These are phyloP conservation scores for Rhizophagus clarus DNA, from an alignment of 192 early-diverging fungal genomes.

Conservation along the genomic window DNA sequence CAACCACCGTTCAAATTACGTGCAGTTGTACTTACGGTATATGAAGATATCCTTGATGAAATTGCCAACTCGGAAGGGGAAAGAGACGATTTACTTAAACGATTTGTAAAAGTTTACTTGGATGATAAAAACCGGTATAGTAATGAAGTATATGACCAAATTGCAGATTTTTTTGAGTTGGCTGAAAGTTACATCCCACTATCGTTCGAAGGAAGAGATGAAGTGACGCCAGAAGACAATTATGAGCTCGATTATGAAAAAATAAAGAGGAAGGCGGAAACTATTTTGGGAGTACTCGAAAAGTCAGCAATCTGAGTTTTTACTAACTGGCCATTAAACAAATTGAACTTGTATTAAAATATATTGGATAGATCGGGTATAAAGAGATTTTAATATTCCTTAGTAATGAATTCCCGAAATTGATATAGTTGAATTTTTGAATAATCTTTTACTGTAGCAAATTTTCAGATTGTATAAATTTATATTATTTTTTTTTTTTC, in stretches of 20 bases:
- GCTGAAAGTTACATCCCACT: not conserved
- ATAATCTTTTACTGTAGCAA: not conserved
- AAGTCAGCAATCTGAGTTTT: conserved; percentile 11
- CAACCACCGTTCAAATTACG: conserved; percentile 17
- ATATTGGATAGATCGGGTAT: not conserved
- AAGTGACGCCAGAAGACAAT: conserved; percentile 12
- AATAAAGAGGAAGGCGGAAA: conserved; percentile 15
- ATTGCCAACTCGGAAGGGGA: conserved; percentile 7
- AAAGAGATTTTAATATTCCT: not conserved
- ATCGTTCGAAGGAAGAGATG: conserved; percentile 2
- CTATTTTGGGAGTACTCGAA: conserved; percentile 9
- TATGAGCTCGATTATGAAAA: conserved; percentile 23
- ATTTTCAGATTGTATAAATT: not conserved
- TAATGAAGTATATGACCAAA: conserved; percentile 26
- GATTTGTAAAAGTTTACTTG: conserved; percentile 1
- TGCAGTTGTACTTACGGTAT: conserved; percentile 18
- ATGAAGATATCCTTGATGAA: conserved; percentile 13
- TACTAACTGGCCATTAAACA: conserved; percentile 4
- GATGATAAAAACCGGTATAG: not conserved
- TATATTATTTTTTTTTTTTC: not conserved
- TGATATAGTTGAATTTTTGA: not conserved
- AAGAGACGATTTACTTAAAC: conserved; percentile 19
- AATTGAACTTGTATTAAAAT: not conserved
- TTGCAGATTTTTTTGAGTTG: conserved; percentile 8
- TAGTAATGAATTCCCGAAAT: not conserved